A percentile compares a stretch with the other conserved stretches of the same genome.
Conservation (phyloP, 768 basidiomycete species). For the Scleroderma bovista region DNA sequence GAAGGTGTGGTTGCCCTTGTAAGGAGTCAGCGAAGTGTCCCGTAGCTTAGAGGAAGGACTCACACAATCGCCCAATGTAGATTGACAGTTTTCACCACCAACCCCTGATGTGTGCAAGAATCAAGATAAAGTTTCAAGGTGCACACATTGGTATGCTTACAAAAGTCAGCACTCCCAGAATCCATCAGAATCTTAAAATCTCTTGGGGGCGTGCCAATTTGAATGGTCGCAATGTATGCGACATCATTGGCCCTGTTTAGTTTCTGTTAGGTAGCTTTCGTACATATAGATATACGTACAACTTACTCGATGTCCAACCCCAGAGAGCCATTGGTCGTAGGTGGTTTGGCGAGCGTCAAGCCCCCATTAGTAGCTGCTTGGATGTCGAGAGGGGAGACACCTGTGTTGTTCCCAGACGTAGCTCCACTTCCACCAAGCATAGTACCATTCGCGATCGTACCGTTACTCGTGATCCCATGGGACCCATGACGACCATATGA, state of each 20-base stretch:
- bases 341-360: conserved; percentile 39
- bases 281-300: not conserved
- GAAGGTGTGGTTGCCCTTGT: conserved; percentile 58
- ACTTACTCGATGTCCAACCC: conserved; percentile 68
- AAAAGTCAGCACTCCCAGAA: conserved; percentile 64
- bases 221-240: conserved; percentile 53
- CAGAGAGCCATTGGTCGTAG: conserved; percentile 47
- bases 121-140: not conserved
- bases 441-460: conserved; percentile 4
- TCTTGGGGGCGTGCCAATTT: conserved; percentile 61
- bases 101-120: conserved; percentile 33
- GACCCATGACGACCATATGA: conserved; percentile 1
- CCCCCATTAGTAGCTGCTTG: conserved; percentile 30
- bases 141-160: conserved; percentile 17
- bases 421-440: conserved; percentile 8
- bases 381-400: conserved; percentile 33
- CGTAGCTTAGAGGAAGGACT: conserved; percentile 10
- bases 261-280: conserved; percentile 1
- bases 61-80: conserved; percentile 36
- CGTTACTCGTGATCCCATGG: conserved; percentile 2
- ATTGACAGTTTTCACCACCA: conserved; percentile 47
- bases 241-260: conserved; percentile 42
- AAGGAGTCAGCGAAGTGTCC: conserved; percentile 15
- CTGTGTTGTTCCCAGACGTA: conserved; percentile 17
- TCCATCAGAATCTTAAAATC: conserved; percentile 61